These are phyloP conservation scores for Mrakia gelida DNA, from an alignment of 768 basidiomycete species.

Conservation along the genomic window DNA sequence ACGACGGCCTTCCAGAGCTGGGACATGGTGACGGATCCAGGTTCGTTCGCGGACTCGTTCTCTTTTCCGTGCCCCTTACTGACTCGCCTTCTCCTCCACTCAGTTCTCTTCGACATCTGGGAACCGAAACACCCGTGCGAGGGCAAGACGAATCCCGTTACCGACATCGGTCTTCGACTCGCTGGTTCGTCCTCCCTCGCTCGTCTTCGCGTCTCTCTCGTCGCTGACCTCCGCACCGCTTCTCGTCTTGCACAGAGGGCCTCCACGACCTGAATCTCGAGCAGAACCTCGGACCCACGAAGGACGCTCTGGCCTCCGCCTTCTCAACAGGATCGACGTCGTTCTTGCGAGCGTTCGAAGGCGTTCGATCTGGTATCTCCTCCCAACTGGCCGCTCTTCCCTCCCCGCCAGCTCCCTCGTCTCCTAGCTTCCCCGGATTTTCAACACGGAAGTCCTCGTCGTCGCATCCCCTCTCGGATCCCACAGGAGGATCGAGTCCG, in stretches of 20 bases:
- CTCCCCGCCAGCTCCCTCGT: not conserved
- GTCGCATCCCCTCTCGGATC: not conserved
- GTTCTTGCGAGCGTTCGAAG: constrained; percentile 85
- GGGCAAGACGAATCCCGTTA: constrained; percentile 79
- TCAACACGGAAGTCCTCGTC: not conserved
- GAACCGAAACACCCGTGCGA: constrained; percentile 61
- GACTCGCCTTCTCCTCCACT: not conserved
- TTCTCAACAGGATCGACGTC: constrained; percentile 67
- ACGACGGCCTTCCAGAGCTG: constrained; percentile 86
- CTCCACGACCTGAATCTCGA: constrained; percentile 90
- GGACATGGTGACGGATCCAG: constrained; percentile 83
- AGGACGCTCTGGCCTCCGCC: constrained; percentile 79
- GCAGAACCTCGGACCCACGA: constrained; percentile 86
- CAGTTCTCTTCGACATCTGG: constrained; percentile 82
- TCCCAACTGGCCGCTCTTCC: constrained; percentile 33
- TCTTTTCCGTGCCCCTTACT: not conserved
- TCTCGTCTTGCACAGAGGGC: constrained; percentile 54
- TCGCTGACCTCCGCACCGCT: not conserved
- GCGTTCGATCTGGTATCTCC: constrained; percentile 58
- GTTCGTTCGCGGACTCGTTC: not conserved
- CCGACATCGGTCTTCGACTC: constrained; percentile 86
- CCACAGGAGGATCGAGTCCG: not conserved
- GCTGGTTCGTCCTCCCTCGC: constrained; percentile 42
- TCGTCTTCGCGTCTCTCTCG: not conserved
- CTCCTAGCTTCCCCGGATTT: not conserved